phyloP scores from a whole-genome alignment of 768 basidiomycete genomes.

The Hydnomerulius pinastri region DNA sequence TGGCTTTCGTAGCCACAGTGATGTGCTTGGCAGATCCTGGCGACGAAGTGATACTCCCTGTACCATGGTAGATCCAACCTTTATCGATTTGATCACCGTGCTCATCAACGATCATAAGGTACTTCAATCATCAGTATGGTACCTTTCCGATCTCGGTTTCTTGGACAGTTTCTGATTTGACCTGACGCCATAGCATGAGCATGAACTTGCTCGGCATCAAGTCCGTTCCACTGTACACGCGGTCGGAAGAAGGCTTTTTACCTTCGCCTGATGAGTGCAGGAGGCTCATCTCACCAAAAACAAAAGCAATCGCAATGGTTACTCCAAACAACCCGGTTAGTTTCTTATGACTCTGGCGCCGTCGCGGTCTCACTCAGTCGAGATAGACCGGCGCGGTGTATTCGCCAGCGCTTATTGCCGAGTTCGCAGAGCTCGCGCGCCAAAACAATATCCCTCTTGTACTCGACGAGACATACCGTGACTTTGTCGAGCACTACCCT shows the following conservation, averaged over 20 bases:
- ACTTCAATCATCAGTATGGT: slow-evolving; percentile 63
- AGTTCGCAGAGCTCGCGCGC: slow-evolving; percentile 62
- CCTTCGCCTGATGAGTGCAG: slow-evolving; percentile 57
- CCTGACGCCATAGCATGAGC: slow-evolving; percentile 54
- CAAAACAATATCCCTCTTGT: slow-evolving; percentile 62
- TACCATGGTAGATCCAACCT: slow-evolving; percentile 55
- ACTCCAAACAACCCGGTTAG: slow-evolving; percentile 77
- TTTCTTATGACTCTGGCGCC: background rate
- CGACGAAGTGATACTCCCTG: slow-evolving; percentile 71
- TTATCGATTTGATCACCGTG: background rate
- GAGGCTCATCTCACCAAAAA: slow-evolving; percentile 54
- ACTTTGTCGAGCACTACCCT: slow-evolving; percentile 58
- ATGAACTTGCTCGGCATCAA: slow-evolving; percentile 63
- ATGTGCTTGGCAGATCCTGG: slow-evolving; percentile 69
- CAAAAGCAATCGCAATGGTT: slow-evolving; percentile 72
- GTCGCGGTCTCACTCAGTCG: background rate
- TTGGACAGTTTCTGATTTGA: background rate
- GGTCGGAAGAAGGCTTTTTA: slow-evolving; percentile 53
- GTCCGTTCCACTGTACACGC: slow-evolving; percentile 54
- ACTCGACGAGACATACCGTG: slow-evolving; percentile 89
- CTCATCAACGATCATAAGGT: slow-evolving; percentile 39
- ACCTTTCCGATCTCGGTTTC: background rate
- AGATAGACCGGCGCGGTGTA: slow-evolving; percentile 71
- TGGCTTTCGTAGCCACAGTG: slow-evolving; percentile 64
- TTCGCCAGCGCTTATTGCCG: slow-evolving; percentile 50